Base-by-base conservation (phyloP, 768 basidiomycete genomes). In the Suillus clintonianus region DNA sequence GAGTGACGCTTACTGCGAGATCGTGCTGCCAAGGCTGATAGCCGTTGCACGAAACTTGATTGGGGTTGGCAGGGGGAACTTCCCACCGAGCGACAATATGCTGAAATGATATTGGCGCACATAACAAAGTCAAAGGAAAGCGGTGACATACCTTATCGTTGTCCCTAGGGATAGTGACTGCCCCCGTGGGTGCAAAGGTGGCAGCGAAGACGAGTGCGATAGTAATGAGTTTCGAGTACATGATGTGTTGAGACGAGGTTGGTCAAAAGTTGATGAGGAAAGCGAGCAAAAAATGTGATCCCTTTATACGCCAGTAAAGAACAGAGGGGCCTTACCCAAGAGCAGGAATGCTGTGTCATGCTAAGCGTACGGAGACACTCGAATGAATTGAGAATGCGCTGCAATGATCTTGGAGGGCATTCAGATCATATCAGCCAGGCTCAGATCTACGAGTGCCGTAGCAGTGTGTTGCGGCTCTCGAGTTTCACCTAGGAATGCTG, bases 1-100 rank as follows among this genome's bases (percentile, higher is more conserved):
- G 7, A 1, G 1, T 0, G 27, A 0, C 4, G 57, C 69, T 1
- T 19, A 74, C 74, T 5, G 72, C 74, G 0, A 69, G 51, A 5
- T 58, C 47, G 7, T 62, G 39, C 36, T 68, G 74, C 71, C 72
- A 76, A 22, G 42, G 36, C 22, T 76, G 27, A n/a, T 8, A 32
- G 42, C 19, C 11, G 39, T 63, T 19, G 36, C 30, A 45, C n/a
- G 30, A 42, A 0, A 59, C 24, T 45, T 22, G 56, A 37, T 36
- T 27, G n/a, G 36, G 19, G n/a, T 14, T 15, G 14, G 27, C 3
- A 58, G 56, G 41, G 27, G 22, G 36, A 37, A 36, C 0, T n/a
- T n/a, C 36, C 36, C 41, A 19, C 36, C 41, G 56, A 37, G n/a
- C 22, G 11, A 22, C 6, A 3, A 39, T 15, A 24, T 5, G 10